Evolutionary conservation across 441 rosid species (phyloP), one percentile per base, ranked within the genome.

Genomic region (Eugenia klotzschiana): DNA sequence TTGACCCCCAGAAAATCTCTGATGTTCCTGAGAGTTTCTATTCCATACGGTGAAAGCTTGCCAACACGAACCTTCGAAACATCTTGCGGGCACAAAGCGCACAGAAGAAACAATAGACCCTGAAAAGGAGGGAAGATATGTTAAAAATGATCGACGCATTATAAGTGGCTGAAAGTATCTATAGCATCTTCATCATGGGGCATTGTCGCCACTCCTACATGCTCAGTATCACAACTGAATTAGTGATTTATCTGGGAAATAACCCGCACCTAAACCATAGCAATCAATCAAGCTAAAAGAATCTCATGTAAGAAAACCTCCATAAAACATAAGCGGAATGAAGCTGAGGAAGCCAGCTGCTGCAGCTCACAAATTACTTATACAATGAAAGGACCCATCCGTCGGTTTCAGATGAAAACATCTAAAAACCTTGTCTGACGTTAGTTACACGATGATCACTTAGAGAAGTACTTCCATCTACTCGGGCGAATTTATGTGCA

Each of bases 41-140:
- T 91, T 73, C 95, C 99, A 58, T 93, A 86, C 0, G 94, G 93
- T 20, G 94, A 90, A 29, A 94, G 90, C 92, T 93, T 91, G 73
- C 99, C 98, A 2, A 94, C 98, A 15, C 95, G 94, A 85, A 95
- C 89, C 89, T 95, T 95, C 16, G 95, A 96, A 77, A 94, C 91
- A 83, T 96, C 99, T 83, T 87, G 91, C 7, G 91, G 92, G 82
- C 98, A 90, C 81, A 95, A 80, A 2, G 99, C 93, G 69, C 98
- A 94, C 3, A 95, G 93, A 80, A 92, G 89, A 87, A 95, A 96
- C 82, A 96, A 82, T 84, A 96, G 86, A 74, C 96, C 99, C 98
- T 96, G 83, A 81, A 86, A 80, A 72, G 83, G 51, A 29, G 25
- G 43, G 83, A 87, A 7, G 60, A 15, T 46, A 80, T 27, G 73